phyloP scores from a whole-genome alignment of 1,284 basidiomycete species.

The Malassezia japonica region DNA sequence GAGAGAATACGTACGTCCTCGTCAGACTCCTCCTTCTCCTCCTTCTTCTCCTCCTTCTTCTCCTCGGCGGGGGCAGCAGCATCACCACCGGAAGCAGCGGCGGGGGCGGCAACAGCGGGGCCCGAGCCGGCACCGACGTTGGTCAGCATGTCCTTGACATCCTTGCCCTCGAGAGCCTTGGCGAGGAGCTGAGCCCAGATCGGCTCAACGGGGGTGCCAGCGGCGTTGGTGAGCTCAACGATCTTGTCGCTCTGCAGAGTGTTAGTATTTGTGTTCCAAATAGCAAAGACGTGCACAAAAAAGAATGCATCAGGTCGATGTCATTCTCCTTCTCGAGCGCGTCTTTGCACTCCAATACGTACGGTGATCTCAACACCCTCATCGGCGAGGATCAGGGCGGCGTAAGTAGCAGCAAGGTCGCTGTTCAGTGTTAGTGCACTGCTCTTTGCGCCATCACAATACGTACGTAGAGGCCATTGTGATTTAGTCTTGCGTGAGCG shows the following conservation, averaged over 20 bases:
- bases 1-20: slow-evolving; percentile 10
- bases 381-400: slow-evolving; percentile 75
- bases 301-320: no score
- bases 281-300: no score
- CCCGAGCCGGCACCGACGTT: slow-evolving; percentile 77
- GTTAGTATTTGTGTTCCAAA: no score
- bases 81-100: slow-evolving; percentile 52
- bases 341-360: slow-evolving; percentile 49
- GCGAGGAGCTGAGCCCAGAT: slow-evolving; percentile 96
- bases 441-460: not conserved
- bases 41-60: slow-evolving; percentile 65
- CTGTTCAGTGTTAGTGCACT: slow-evolving; percentile 12
- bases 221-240: slow-evolving; percentile 67
- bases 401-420: slow-evolving; percentile 55
- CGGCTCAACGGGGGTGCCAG: slow-evolving; percentile 76
- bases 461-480: slow-evolving; percentile 18
- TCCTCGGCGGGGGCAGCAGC: slow-evolving; percentile 60
- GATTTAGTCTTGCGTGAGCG: slow-evolving; percentile 12
- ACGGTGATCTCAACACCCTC: slow-evolving; percentile 83
- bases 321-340: no score
- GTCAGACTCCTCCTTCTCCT: slow-evolving; percentile 49
- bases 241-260: slow-evolving; percentile 75
- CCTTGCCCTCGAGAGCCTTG: slow-evolving; percentile 95
- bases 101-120: slow-evolving; percentile 51
- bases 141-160: slow-evolving; percentile 86